Percentiles rank a stretch among this genome's conserved stretches.
Conservation (phyloP, 2,329 filamentous ascomycete species). For the Claviceps africana region DNA sequence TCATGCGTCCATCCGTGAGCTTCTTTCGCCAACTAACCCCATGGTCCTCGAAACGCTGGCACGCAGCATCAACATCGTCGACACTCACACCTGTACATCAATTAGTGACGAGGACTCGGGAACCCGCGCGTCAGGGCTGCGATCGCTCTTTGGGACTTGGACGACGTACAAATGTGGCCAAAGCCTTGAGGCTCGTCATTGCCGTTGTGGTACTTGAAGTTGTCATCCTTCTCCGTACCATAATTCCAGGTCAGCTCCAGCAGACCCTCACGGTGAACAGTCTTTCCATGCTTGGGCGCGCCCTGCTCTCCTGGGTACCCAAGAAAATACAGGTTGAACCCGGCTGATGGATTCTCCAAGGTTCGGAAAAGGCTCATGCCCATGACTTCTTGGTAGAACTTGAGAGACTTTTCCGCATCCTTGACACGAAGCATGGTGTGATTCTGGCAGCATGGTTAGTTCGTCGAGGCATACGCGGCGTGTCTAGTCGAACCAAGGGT, state of each 20-base stretch:
- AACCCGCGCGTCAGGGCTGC: not conserved
- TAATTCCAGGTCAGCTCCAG: slow-evolving; percentile 82
- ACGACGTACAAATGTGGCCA: slow-evolving; percentile 67
- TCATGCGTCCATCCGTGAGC: slow-evolving; percentile 83
- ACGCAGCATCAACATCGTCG: slow-evolving; percentile 79
- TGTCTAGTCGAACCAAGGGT: not conserved
- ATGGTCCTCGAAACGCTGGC: slow-evolving; percentile 68
- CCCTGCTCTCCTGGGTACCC: slow-evolving; percentile 54
- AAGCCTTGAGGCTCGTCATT: slow-evolving; percentile 89
- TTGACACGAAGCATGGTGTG: slow-evolving; percentile 95
- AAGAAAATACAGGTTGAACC: slow-evolving; percentile 88
- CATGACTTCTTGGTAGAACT: slow-evolving; percentile 73
- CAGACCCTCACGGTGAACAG: slow-evolving; percentile 62
- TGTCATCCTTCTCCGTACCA: slow-evolving; percentile 70
- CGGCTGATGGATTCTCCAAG: slow-evolving; percentile 51
- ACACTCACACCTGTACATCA: slow-evolving; percentile 53
- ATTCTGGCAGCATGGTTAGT: slow-evolving; percentile 36
- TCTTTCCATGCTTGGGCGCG: slow-evolving; percentile 35
- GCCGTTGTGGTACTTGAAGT: slow-evolving; percentile 81
- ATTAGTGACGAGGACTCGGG: slow-evolving; percentile 9
- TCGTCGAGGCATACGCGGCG: too few species aligned
- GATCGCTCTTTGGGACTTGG: not conserved
- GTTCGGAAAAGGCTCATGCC: slow-evolving; percentile 77
- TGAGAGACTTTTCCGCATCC: slow-evolving; percentile 56
- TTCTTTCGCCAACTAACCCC: slow-evolving; percentile 89